phyloP scores from a whole-genome alignment of 179 eudicot species.

The Beta lomatogona region DNA sequence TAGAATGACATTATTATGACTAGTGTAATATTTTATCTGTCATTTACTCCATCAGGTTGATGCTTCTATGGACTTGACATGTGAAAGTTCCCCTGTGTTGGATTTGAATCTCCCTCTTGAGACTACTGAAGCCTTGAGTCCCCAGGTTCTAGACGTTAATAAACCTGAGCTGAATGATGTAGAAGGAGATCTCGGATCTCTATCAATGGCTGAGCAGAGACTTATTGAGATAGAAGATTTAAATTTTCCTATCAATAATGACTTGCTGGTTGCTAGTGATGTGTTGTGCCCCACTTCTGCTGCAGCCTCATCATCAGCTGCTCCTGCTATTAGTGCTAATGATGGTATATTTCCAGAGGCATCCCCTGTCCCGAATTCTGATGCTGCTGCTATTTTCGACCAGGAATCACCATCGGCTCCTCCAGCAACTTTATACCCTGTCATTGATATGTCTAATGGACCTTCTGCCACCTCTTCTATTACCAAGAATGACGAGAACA shows the following conservation, averaged over 20 bases:
- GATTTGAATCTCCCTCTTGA: slow-evolving; percentile 64
- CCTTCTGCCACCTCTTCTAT: slow-evolving; percentile 3
- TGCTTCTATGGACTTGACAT: slow-evolving; percentile 42
- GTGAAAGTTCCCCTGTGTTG: slow-evolving; percentile 28
- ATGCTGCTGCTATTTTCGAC: not conserved
- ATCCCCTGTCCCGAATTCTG: slow-evolving; percentile 15
- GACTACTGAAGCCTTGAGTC: slow-evolving; percentile 13
- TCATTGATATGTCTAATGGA: slow-evolving; percentile 16
- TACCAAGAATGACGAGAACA: slow-evolving; percentile 2
- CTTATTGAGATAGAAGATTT: slow-evolving; percentile 36
- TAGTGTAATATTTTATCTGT: not conserved
- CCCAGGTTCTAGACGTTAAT: slow-evolving; percentile 29
- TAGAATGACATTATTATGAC: not conserved
- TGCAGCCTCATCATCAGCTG: slow-evolving; percentile 20
- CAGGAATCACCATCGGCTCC: slow-evolving; percentile 10
- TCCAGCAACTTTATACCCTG: slow-evolving; percentile 17
- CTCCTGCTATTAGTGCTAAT: slow-evolving; percentile 8
- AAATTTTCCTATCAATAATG: slow-evolving; percentile 51
- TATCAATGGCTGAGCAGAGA: slow-evolving; percentile 25
- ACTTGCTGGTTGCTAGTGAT: slow-evolving; percentile 25
- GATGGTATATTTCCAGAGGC: not conserved
- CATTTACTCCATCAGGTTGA: slow-evolving; percentile 55
- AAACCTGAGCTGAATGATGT: slow-evolving; percentile 25
- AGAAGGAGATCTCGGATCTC: slow-evolving; percentile 24
- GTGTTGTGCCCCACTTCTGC: not conserved